Conservation (phyloP, 2,329 filamentous ascomycete genomes). For the Curvularia lunata region DNA sequence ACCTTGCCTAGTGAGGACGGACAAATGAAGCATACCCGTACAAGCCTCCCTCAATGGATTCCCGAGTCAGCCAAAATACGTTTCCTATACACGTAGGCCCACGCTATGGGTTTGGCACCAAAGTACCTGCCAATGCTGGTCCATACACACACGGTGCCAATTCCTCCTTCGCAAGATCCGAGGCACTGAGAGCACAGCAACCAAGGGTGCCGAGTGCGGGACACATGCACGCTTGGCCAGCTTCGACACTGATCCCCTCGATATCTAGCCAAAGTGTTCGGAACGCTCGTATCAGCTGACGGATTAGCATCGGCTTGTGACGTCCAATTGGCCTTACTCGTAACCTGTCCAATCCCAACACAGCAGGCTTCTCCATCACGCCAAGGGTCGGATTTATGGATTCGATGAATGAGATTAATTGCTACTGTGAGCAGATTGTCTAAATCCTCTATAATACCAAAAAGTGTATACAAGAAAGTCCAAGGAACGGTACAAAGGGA, state of each 20-base stretch:
- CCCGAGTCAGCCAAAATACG: no score
- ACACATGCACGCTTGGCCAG: constrained; percentile 7
- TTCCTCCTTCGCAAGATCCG: no score
- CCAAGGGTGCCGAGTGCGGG: constrained; percentile 6
- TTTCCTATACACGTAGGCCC: no score
- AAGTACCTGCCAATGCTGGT: no score
- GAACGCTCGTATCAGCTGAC: neutral
- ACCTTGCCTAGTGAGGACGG: no score
- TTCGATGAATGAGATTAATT: constrained; percentile 21
- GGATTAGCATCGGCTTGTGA: neutral
- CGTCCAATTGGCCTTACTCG: neutral
- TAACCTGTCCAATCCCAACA: neutral
- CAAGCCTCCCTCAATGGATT: no score
- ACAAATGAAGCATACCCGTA: no score
- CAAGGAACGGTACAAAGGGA: constrained; percentile 13
- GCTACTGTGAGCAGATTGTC: constrained; percentile 28
- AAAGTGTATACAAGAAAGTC: constrained; percentile 12
- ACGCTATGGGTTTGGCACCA: neutral
- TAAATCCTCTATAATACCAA: constrained; percentile 29
- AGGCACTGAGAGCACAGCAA: neutral
- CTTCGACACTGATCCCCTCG: neutral
- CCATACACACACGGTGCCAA: no score
- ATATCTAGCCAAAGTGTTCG: neutral
- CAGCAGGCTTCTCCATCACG: neutral
- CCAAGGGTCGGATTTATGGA: neutral